A percentile compares a stretch with the other conserved stretches of the same genome.
Conservation (phyloP, 2,329 filamentous ascomycete genomes). For the Plectosphaerella sp. region DNA sequence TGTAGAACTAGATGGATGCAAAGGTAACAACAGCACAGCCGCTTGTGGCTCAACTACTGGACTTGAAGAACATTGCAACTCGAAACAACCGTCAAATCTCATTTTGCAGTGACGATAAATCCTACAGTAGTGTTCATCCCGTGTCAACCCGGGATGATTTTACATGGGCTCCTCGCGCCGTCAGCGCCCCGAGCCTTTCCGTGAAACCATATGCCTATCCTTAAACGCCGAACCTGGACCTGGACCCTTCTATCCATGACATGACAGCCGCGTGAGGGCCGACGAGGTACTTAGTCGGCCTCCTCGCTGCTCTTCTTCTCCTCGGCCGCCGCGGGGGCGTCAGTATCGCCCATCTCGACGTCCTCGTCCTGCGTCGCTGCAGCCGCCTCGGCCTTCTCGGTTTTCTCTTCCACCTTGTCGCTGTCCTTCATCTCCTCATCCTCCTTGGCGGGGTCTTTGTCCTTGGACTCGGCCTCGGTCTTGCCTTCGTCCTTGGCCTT, state of each 20-base stretch:
- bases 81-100: too few species aligned
- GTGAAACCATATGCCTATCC: background rate
- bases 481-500: slow-evolving; percentile 9
- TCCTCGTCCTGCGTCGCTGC: slow-evolving; percentile 38
- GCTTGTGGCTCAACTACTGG: too few species aligned
- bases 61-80: too few species aligned
- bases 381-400: slow-evolving; percentile 10
- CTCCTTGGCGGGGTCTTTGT: slow-evolving; percentile 1
- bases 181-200: background rate
- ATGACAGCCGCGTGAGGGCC: too few species aligned
- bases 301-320: background rate
- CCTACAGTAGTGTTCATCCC: too few species aligned
- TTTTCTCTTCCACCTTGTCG: slow-evolving; percentile 7
- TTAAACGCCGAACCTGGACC: background rate
- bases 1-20: too few species aligned
- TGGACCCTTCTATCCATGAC: too few species aligned
- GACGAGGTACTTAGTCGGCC: background rate
- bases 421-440: slow-evolving; percentile 13
- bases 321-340: slow-evolving; percentile 32
- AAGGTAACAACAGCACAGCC: too few species aligned
- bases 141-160: too few species aligned
- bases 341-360: slow-evolving; percentile 43
- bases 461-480: background rate
- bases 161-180: too few species aligned
- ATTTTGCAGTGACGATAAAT: too few species aligned